Conservation (phyloP, 148 eudicot species). For the Talinum fruticosum region DNA sequence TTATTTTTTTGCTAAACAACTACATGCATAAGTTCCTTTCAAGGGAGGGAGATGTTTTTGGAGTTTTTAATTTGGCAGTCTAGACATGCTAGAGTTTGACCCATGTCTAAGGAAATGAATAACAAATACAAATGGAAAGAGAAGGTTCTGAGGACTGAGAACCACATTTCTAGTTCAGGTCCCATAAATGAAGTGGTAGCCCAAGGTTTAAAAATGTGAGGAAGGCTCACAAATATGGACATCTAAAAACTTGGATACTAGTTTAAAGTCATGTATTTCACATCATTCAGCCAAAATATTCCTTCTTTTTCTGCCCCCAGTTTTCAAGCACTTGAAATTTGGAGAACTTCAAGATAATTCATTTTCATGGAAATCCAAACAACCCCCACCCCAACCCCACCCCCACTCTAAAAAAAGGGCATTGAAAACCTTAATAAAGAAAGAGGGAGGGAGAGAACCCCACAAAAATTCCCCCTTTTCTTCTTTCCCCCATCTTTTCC, state of each 20-base stretch:
- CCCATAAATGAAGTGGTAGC: conserved; percentile 20
- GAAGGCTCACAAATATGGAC: conserved; percentile 13
- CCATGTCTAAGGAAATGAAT: conserved; percentile 11
- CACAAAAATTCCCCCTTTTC: background rate
- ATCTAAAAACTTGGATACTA: conserved; percentile 7
- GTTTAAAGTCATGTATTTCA: background rate
- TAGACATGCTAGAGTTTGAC: conserved; percentile 17
- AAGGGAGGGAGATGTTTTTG: conserved; percentile 11
- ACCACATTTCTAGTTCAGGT: conserved; percentile 14
- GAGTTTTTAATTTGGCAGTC: conserved; percentile 16
- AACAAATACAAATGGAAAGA: conserved; percentile 21
- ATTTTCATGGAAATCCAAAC: conserved; percentile 3
- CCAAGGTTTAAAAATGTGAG: conserved; percentile 1
- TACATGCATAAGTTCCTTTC: conserved; percentile 29
- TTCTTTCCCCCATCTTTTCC: background rate
- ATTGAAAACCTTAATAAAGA: background rate
- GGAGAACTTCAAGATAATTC: conserved; percentile 14
- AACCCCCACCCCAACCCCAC: too few relatives aligned
- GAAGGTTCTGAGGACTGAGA: conserved; percentile 4
- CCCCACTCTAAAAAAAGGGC: background rate
- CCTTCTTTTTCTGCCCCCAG: conserved; percentile 6
- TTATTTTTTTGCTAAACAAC: background rate
- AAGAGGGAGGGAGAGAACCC: background rate
- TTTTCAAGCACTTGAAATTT: conserved; percentile 12
- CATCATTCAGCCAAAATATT: conserved; percentile 6